Evolutionary conservation across 495 filamentous ascomycete genomes (phyloP), one percentile per base, ranked within the genome.

Genomic region (Penicillium longicatenatum): DNA sequence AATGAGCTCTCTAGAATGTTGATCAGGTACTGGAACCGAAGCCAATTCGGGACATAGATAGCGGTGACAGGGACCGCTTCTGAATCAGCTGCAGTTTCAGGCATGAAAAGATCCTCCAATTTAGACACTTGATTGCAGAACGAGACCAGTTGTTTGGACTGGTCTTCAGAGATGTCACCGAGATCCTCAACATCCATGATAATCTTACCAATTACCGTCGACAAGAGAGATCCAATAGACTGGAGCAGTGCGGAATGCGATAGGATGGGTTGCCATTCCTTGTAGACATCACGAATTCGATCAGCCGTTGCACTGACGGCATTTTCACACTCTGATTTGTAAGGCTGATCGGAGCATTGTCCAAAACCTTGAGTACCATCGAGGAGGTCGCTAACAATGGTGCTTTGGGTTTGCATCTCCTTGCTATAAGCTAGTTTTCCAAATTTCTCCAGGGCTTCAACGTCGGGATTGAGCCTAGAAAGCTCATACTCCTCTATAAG

Each of bases 1-100:
- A 98, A 76, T 52, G 89, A 91, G 63, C 90, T 92, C 71, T 98
- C 92, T 50, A 99, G 73, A 50, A 99, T 90, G 67, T 96, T 90
- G 50, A 85, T 79, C 19, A 99, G 74, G 65, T 91, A 97, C 64
- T 94, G 89, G 64, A 99, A 91, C 53, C 90, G 88, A 53, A 96
- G 78, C 95, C 94, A 99, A 59, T 82, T 85, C 0, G 81, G 75
- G 29, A 90, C 88, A 64, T 96, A 97, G 30, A 96, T 79, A 11
- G 86, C 84, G 21, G 91, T 92, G 37, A 89, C 77, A 10, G 87
- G 87, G 4, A 90, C 59, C 16, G 65, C 63, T 41, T 75, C 75
- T n/a, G 63, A 61, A 42, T 69, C 66, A 30, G 54, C 56, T 51
- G 68, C 61, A 35, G 62, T 54, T 50, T 85, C 79, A 5, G 87